phyloP scores from a whole-genome alignment of 345 rosid genomes.

The Euphorbia tirucalli region DNA sequence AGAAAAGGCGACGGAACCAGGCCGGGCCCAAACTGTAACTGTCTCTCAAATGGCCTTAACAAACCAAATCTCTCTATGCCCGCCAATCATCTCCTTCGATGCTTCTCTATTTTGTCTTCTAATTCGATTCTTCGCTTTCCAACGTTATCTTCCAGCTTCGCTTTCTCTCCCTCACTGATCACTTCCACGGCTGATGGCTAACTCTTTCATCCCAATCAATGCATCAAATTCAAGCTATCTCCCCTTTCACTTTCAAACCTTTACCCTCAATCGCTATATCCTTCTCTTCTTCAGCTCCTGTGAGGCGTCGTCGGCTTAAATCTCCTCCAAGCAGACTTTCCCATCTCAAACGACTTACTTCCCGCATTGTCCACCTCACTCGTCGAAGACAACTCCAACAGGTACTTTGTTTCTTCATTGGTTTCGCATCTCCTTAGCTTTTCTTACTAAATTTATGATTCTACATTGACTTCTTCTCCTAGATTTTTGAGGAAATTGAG shows the following conservation, averaged over 20 bases:
- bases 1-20: too few relatives aligned
- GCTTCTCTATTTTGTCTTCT: not conserved
- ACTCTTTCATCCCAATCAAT: constrained; percentile 21
- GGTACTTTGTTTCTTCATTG: not conserved
- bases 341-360: constrained; percentile 58
- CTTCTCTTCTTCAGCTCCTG: constrained; percentile 27
- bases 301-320: constrained; percentile 34
- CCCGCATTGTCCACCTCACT: constrained; percentile 64
- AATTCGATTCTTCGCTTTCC: not conserved
- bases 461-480: not conserved
- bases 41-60: too few relatives aligned
- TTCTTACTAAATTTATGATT: not conserved
- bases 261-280: constrained; percentile 7
- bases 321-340: constrained; percentile 12
- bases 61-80: too few relatives aligned
- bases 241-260: constrained; percentile 14
- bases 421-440: not conserved
- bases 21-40: too few relatives aligned
- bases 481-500: constrained; percentile 68
- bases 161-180: not conserved
- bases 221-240: constrained; percentile 32
- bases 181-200: constrained; percentile 42
- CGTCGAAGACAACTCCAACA: constrained; percentile 56
- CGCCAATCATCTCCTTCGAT: not conserved
- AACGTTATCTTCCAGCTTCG: constrained; percentile 8